Evolutionary conservation across 768 basidiomycete species (phyloP).

Genomic region (Hortiboletus campestris): DNA sequence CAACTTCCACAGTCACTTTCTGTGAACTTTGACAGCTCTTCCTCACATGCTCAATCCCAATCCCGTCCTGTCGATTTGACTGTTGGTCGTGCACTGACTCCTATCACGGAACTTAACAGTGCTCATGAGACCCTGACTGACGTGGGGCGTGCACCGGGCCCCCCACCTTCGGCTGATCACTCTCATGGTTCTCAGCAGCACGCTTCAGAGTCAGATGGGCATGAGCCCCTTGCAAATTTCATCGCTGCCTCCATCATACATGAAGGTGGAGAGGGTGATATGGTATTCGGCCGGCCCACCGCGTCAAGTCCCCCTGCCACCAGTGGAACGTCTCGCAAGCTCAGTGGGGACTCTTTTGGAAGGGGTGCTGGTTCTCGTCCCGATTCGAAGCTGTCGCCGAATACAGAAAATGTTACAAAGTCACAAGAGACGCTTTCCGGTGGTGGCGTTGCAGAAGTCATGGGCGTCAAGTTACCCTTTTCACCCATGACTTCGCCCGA

Average conservation of each 20-base stretch:
- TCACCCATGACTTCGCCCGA: constrained; percentile 31
- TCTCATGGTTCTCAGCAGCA: constrained; percentile 9
- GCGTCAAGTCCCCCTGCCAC: constrained; percentile 30
- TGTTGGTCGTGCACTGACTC: constrained; percentile 47
- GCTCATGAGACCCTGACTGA: constrained; percentile 29
- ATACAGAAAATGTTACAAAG: constrained; percentile 20
- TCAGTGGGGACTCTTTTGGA: constrained; percentile 37
- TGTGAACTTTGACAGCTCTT: constrained; percentile 43
- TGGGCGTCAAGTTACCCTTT: constrained; percentile 32
- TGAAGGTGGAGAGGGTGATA: constrained; percentile 14
- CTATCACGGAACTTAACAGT: constrained; percentile 59
- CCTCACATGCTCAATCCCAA: constrained; percentile 10
- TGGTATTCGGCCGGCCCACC: constrained; percentile 15
- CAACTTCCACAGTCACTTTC: constrained; percentile 56
- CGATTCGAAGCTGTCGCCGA: constrained; percentile 40
- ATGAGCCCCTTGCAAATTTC: constrained; percentile 20
- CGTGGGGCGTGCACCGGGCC: constrained; percentile 12
- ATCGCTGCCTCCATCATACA: constrained; percentile 21
- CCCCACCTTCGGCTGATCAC: constrained; percentile 20
- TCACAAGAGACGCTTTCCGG: constrained; percentile 18
- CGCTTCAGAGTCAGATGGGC: constrained; percentile 27
- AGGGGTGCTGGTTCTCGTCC: constrained; percentile 33
- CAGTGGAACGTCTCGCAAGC: constrained; percentile 25
- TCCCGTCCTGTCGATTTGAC: constrained; percentile 21
- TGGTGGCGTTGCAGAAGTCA: constrained; percentile 23